Evolutionary conservation across 192 early-diverging fungal genomes (phyloP).

Genomic region (Kickxella alabastrina): DNA sequence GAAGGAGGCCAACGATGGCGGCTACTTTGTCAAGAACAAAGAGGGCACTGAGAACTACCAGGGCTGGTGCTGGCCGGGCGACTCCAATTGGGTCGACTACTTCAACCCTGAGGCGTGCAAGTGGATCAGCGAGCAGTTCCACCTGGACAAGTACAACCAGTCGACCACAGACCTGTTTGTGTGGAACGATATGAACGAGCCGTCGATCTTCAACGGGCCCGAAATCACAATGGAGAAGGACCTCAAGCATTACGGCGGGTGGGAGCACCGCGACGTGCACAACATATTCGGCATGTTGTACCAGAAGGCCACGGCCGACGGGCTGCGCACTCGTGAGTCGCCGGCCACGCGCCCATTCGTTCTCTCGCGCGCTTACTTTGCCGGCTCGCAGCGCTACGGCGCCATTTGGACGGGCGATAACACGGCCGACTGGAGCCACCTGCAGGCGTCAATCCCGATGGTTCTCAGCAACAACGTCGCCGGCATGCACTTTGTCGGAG

Average conservation of each 20-base stretch:
- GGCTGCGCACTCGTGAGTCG: constrained; percentile 60
- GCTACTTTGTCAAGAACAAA: constrained; percentile 75
- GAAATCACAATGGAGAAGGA: constrained; percentile 98
- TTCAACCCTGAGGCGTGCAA: constrained; percentile 67
- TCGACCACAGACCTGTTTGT: constrained; percentile 77
- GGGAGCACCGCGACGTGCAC: constrained; percentile 95
- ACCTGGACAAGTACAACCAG: constrained; percentile 75
- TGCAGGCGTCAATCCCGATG: constrained; percentile 83
- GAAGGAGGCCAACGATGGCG: constrained; percentile 70
- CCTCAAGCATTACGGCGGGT: constrained; percentile 75
- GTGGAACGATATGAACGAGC: constrained; percentile 99
- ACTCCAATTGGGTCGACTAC: constrained; percentile 92
- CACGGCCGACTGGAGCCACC: constrained; percentile 81
- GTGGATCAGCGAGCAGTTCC: constrained; percentile 81
- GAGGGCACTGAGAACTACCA: constrained; percentile 71
- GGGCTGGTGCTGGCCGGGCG: constrained; percentile 98
- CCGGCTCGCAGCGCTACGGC: constrained; percentile 91
- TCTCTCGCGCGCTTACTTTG: constrained; percentile 94
- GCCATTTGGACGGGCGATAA: constrained; percentile 99
- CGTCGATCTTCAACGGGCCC: constrained; percentile 93
- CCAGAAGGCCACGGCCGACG: constrained; percentile 82
- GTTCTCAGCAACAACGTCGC: constrained; percentile 78
- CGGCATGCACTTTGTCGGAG: constrained; percentile 89
- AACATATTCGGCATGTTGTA: constrained; percentile 89
- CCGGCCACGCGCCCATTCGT: constrained; percentile 81